phyloP scores from a whole-genome alignment of 148 eudicot genomes.

The Silene latifolia region DNA sequence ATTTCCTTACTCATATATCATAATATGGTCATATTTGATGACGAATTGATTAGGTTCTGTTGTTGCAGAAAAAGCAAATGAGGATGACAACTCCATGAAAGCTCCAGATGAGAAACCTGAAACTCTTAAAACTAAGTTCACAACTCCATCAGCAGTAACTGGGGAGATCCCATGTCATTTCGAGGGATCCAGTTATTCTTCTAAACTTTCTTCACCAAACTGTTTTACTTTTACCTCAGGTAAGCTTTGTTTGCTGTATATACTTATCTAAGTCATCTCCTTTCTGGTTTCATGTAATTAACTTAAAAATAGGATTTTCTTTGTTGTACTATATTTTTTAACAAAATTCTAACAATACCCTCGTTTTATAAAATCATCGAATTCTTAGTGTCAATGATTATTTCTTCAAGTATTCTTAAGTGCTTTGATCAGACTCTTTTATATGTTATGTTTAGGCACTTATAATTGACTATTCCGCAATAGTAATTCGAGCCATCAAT shows the following conservation, averaged over 20 bases:
- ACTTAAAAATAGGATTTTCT: not conserved
- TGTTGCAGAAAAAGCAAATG: constrained; percentile 6
- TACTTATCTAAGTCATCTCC: not conserved
- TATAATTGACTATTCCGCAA: no score
- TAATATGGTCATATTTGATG: not conserved
- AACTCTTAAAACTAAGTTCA: constrained; percentile 8
- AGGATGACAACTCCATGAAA: not conserved
- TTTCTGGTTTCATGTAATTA: not conserved
- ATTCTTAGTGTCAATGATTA: no score
- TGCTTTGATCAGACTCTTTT: no score
- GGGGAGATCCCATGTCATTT: constrained; percentile 22
- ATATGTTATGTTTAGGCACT: no score
- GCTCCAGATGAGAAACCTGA: constrained; percentile 10
- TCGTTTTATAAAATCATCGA: no score
- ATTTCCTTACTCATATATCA: not conserved
- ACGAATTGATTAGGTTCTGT: not conserved
- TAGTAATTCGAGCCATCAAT: no score
- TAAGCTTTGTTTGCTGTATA: not conserved
- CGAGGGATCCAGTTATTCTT: constrained; percentile 19
- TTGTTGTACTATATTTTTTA: no score
- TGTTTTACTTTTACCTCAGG: constrained; percentile 11
- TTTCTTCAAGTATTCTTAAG: no score
- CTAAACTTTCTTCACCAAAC: not conserved
- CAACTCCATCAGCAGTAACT: constrained; percentile 8
- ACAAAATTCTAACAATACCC: no score